These are phyloP conservation scores for Rhododendron mucronatum DNA, from an alignment of 148 eudicot species.

Conservation along the genomic window DNA sequence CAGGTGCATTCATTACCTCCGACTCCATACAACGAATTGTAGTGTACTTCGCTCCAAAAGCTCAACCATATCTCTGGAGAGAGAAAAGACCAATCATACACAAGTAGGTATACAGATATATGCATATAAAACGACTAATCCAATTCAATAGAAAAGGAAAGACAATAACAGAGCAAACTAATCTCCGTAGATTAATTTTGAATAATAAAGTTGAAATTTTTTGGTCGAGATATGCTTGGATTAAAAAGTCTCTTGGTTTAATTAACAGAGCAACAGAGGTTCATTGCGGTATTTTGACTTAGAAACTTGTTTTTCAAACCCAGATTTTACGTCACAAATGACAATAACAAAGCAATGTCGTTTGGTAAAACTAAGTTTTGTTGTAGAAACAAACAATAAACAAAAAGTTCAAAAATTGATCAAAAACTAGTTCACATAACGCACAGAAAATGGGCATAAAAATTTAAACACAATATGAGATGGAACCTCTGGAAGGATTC, in stretches of 20 bases:
- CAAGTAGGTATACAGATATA: background rate
- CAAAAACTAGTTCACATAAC: background rate
- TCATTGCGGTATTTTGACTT: background rate
- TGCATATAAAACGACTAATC: background rate
- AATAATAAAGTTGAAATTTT: background rate
- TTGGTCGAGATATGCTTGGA: background rate
- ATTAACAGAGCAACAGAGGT: background rate
- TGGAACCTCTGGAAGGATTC: slow-evolving; percentile 47
- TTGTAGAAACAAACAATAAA: background rate
- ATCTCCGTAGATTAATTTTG: background rate
- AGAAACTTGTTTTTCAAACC: background rate
- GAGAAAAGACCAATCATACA: background rate
- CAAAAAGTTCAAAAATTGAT: background rate
- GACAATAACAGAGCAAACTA: background rate
- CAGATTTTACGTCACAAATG: background rate
- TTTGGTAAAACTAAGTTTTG: background rate
- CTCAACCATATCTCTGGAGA: slow-evolving; percentile 70
- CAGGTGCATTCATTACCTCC: slow-evolving; percentile 40
- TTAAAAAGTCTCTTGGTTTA: background rate
- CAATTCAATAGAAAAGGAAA: background rate
- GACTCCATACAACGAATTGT: slow-evolving; percentile 58
- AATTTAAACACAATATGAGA: background rate
- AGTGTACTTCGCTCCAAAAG: slow-evolving; percentile 88
- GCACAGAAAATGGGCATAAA: background rate
- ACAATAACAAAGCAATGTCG: background rate